Evolutionary conservation across 139 green algal species (phyloP).

Genomic region (Chlamydomonas incerta): DNA sequence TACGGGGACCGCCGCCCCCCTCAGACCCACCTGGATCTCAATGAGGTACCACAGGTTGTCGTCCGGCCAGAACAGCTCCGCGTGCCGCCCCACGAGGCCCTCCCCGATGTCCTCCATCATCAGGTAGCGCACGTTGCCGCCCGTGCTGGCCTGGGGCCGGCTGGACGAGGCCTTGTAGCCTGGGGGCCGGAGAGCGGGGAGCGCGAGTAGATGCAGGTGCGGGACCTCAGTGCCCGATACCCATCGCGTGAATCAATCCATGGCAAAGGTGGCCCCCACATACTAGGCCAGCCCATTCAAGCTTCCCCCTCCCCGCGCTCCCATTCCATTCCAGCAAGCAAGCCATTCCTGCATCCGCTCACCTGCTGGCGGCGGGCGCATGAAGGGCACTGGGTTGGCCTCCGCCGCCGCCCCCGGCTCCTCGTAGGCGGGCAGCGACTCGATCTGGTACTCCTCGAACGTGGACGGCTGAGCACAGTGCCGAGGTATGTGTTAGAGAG

Average conservation of each 20-base stretch:
- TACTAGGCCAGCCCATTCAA: too few relatives aligned
- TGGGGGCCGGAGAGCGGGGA: neutral
- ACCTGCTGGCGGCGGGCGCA: conserved; percentile 33
- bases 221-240: too few relatives aligned
- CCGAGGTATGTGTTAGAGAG: too few relatives aligned
- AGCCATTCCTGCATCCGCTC: too few relatives aligned
- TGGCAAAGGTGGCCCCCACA: too few relatives aligned
- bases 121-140: conserved; percentile 52
- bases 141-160: conserved; percentile 23
- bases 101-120: conserved; percentile 72
- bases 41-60: conserved; percentile 91
- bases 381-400: conserved; percentile 31
- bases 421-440: conserved; percentile 30
- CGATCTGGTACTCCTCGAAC: conserved; percentile 35
- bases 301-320: too few relatives aligned
- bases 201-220: too few relatives aligned
- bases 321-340: too few relatives aligned
- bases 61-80: conserved; percentile 90
- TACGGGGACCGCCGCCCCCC: neutral
- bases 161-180: conserved; percentile 39
- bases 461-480: conserved; percentile 26
- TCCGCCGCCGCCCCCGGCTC: conserved; percentile 21
- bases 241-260: too few relatives aligned
- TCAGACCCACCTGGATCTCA: conserved; percentile 65
- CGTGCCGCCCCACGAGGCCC: conserved; percentile 73